Conservation (phyloP, 2,329 filamentous ascomycete species). For the Penicillium italicum region DNA sequence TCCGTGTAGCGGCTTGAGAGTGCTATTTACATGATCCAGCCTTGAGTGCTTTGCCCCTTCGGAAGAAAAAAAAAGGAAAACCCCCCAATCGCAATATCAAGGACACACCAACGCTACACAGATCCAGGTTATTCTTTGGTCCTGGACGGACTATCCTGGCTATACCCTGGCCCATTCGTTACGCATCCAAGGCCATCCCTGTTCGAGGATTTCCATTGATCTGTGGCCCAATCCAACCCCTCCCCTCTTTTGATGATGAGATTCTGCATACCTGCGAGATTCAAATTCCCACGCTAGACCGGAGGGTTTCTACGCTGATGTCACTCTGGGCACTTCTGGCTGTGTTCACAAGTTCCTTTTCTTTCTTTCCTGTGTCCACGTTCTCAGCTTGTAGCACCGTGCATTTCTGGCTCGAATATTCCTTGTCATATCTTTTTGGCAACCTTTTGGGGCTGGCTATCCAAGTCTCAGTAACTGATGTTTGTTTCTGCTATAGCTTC, state of each 20-base stretch:
- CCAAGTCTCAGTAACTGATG: conserved; percentile 17
- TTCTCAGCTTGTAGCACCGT: conserved; percentile 22
- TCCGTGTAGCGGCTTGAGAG: conserved; percentile 8
- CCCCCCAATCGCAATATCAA: conserved; percentile 11
- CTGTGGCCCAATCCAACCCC: conserved; percentile 8
- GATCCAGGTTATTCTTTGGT: conserved; percentile 18
- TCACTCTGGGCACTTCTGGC: conserved; percentile 18
- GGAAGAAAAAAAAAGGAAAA: conserved; percentile 19
- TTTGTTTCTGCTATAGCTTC: conserved; percentile 28
- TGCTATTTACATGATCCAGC: conserved; percentile 5
- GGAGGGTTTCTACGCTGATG: conserved; percentile 8
- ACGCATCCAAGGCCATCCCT: conserved; percentile 20
- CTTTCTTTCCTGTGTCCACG: conserved; percentile 13
- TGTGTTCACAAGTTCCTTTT: conserved; percentile 15
- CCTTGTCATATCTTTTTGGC: conserved; percentile 12
- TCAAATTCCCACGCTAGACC: conserved; percentile 14
- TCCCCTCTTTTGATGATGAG: conserved; percentile 3
- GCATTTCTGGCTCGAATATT: not conserved
- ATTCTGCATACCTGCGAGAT: conserved; percentile 7
- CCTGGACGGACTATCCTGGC: conserved; percentile 21
- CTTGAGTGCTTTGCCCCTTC: conserved; percentile 16
- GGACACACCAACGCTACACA: conserved; percentile 20
- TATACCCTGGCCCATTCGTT: conserved; percentile 17
- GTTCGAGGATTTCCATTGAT: conserved; percentile 16
- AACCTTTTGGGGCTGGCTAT: conserved; percentile 1